Evolutionary conservation across 2,329 filamentous ascomycete genomes (phyloP).

Genomic region (Neofusicoccum parvum): DNA sequence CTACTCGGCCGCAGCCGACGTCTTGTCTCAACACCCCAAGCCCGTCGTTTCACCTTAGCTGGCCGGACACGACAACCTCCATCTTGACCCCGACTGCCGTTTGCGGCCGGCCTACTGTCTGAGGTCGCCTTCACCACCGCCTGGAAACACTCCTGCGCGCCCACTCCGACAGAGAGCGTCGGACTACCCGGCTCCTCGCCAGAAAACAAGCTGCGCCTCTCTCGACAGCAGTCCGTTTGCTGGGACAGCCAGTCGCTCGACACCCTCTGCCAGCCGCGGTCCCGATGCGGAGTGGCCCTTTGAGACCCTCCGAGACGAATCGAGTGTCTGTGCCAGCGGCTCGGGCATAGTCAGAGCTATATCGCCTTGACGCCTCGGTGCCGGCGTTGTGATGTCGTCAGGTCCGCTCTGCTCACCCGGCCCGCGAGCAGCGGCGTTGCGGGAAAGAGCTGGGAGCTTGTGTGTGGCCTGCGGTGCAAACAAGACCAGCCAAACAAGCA

Average conservation of each 20-base stretch:
- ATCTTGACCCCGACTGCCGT: not conserved
- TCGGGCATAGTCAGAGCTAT: not conserved
- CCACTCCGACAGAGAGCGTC: not conserved
- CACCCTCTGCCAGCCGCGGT: not conserved
- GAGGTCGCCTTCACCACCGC: not conserved
- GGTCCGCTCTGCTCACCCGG: no score
- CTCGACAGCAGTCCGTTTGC: not conserved
- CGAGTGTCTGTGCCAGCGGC: not conserved
- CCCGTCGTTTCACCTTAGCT: slow-evolving; percentile 11
- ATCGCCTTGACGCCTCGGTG: no score
- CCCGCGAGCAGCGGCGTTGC: no score
- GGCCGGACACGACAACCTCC: not conserved
- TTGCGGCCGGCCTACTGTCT: not conserved
- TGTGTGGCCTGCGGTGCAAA: not conserved
- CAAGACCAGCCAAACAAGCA: not conserved
- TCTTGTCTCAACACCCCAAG: not conserved
- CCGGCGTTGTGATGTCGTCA: no score
- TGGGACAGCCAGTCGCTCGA: not conserved
- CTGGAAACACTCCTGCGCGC: not conserved
- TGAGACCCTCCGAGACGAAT: not conserved
- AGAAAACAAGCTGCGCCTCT: not conserved
- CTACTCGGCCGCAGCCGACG: no score
- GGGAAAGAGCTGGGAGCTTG: not conserved
- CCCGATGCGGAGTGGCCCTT: no score
- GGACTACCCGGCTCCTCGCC: not conserved